These are phyloP conservation scores for Diaporthe capsici DNA, from an alignment of 2,329 filamentous ascomycete species.

Conservation along the genomic window DNA sequence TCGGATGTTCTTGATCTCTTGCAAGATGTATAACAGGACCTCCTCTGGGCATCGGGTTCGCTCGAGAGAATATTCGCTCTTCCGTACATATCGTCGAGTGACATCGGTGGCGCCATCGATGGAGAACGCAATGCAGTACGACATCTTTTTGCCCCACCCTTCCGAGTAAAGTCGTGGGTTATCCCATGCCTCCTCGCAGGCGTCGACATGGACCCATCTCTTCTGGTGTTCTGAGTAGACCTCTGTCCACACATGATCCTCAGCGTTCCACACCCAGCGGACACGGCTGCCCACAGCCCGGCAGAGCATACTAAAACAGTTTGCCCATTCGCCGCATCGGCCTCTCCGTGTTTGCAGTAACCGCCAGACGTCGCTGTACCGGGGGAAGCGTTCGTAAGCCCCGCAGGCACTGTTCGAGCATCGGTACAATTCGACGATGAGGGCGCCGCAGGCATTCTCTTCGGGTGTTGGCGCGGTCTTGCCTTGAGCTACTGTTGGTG, in stretches of 20 bases:
- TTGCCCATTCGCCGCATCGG: slow-evolving; percentile 95
- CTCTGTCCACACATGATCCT: slow-evolving; percentile 98
- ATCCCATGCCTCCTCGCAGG: slow-evolving; percentile 95
- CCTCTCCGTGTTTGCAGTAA: slow-evolving; percentile 88
- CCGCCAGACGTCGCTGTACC: slow-evolving; percentile 96
- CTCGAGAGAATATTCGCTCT: slow-evolving; percentile 78
- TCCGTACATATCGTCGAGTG: slow-evolving; percentile 78
- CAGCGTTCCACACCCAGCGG: slow-evolving; percentile 98
- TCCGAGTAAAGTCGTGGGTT: slow-evolving; percentile 92
- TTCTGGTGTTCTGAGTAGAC: slow-evolving; percentile 95
- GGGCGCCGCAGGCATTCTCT: slow-evolving; percentile 89
- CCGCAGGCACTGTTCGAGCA: slow-evolving; percentile 84
- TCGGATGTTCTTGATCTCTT: slow-evolving; percentile 89
- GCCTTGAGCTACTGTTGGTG: slow-evolving; percentile 85
- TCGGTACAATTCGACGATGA: slow-evolving; percentile 89
- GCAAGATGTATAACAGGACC: slow-evolving; percentile 90
- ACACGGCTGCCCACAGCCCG: slow-evolving; percentile 91
- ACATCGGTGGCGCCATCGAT: slow-evolving; percentile 84
- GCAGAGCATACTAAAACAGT: slow-evolving; percentile 99
- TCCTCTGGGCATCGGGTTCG: slow-evolving; percentile 88
- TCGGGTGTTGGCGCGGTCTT: slow-evolving; percentile 89
- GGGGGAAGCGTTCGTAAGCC: slow-evolving; percentile 88
- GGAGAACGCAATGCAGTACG: slow-evolving; percentile 97
- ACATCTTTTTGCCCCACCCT: slow-evolving; percentile 96
- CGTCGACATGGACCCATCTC: slow-evolving; percentile 97